phyloP scores from a whole-genome alignment of 768 basidiomycete species.

The Megacollybia marginata region DNA sequence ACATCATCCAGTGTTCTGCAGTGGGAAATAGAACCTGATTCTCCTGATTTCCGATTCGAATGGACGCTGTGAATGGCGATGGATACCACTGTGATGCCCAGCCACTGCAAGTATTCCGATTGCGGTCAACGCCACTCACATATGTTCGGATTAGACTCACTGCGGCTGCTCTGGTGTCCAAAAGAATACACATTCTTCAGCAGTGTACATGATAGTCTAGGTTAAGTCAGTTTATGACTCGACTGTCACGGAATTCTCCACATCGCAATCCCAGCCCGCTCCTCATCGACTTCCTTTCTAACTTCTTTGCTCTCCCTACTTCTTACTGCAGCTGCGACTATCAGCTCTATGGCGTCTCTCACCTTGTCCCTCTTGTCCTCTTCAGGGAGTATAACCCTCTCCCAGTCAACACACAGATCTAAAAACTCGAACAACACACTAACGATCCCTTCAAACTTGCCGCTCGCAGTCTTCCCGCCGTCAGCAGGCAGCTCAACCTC shows the following conservation, averaged over 20 bases:
- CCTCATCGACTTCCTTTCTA: constrained; percentile 47
- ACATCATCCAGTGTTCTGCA: constrained; percentile 67
- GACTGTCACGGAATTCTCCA: constrained; percentile 47
- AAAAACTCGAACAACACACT: constrained; percentile 50
- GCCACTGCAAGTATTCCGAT: constrained; percentile 21
- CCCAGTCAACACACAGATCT: constrained; percentile 59
- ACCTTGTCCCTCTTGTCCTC: constrained; percentile 31
- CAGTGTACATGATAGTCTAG: neutral
- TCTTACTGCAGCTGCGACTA: constrained; percentile 49
- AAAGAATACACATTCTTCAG: constrained; percentile 37
- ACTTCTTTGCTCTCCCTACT: constrained; percentile 47
- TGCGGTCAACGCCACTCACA: neutral
- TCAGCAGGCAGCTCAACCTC: constrained; percentile 34
- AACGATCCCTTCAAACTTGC: constrained; percentile 45
- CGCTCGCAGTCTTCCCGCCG: constrained; percentile 20
- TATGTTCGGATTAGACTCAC: constrained; percentile 20
- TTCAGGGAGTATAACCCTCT: constrained; percentile 31
- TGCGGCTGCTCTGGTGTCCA: constrained; percentile 34
- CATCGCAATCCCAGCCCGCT: constrained; percentile 56
- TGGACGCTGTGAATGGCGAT: constrained; percentile 34
- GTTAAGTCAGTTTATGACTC: neutral
- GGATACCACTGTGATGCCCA: constrained; percentile 45
- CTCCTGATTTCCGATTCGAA: constrained; percentile 17
- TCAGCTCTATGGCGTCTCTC: constrained; percentile 38
- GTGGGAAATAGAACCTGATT: constrained; percentile 33